Conservation (phyloP, 495 filamentous ascomycete genomes). For the Penicillium desertorum region DNA sequence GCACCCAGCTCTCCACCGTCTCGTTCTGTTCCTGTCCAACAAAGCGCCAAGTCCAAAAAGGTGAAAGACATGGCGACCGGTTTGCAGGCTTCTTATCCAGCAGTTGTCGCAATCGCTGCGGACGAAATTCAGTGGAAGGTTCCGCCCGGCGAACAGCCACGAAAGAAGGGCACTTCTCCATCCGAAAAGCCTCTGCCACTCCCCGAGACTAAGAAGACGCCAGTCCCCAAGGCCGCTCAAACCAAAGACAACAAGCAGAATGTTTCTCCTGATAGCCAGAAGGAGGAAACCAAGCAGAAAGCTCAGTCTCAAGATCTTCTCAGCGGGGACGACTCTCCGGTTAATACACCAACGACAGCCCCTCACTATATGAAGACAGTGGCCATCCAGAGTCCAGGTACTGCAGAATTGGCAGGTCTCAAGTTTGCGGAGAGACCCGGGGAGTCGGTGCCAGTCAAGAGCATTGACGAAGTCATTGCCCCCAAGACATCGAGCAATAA, state of each 20-base stretch:
- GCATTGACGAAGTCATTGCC: slow-evolving; percentile 2
- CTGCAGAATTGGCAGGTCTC: slow-evolving; percentile 1
- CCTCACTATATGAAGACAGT: neutral
- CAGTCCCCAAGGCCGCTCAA: neutral
- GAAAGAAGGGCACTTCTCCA: neutral
- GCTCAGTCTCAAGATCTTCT: neutral
- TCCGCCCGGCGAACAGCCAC: neutral
- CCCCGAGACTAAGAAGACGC: neutral
- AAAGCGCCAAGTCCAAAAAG: neutral
- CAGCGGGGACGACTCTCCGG: neutral
- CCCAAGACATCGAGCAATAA: neutral
- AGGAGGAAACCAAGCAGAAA: neutral
- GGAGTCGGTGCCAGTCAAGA: neutral
- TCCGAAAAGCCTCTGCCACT: neutral
- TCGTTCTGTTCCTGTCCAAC: neutral
- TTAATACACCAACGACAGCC: too few species aligned
- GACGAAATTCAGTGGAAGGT: neutral
- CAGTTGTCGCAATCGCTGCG: neutral
- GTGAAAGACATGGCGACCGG: neutral
- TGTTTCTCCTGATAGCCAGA: neutral
- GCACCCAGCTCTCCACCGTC: too few species aligned
- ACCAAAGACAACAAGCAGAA: neutral
- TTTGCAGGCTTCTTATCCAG: neutral
- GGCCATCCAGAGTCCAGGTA: neutral
- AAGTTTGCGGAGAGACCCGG: neutral